Percentiles rank a stretch among this genome's conserved stretches.
Evolutionary conservation across 192 early-diverging fungal species (phyloP).

Genomic region (Linnemannia hyalina): DNA sequence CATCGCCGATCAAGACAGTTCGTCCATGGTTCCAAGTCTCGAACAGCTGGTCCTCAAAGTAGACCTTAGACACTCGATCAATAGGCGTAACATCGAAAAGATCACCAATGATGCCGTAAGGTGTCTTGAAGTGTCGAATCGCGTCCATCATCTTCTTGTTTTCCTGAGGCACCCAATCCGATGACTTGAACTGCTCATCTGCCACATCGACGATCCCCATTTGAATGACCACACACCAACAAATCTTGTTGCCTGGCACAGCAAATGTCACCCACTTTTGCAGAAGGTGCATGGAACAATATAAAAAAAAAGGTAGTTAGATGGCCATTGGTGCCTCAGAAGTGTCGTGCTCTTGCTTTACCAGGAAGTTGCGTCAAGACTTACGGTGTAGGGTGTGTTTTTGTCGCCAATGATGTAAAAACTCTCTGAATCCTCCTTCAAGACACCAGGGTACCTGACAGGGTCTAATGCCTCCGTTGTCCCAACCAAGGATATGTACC

Average conservation of each 20-base stretch:
- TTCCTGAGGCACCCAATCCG: conserved; percentile 19
- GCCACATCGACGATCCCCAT: neutral
- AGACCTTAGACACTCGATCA: neutral
- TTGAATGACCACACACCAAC: neutral
- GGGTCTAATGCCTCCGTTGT: neutral
- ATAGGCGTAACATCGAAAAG: conserved; percentile 17
- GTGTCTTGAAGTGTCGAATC: conserved; percentile 7
- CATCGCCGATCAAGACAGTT: conserved; percentile 13
- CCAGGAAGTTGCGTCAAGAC: neutral
- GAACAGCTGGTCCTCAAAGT: conserved; percentile 23
- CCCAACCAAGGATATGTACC: neutral
- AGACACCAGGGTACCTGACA: neutral
- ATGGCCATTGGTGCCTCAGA: too few species aligned
- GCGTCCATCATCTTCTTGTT: conserved; percentile 18
- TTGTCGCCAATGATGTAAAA: neutral
- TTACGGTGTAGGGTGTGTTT: neutral
- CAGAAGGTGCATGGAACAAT: neutral
- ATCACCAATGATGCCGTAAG: conserved; percentile 9
- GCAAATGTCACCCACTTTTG: neutral
- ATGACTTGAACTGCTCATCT: neutral
- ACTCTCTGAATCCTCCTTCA: neutral
- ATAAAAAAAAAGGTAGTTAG: neutral
- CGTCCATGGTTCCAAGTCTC: conserved; percentile 16
- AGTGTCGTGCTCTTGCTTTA: neutral
- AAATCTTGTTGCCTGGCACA: conserved; percentile 2